phyloP scores from a whole-genome alignment of 73 alveolate species.

The Breviolum minutum region DNA sequence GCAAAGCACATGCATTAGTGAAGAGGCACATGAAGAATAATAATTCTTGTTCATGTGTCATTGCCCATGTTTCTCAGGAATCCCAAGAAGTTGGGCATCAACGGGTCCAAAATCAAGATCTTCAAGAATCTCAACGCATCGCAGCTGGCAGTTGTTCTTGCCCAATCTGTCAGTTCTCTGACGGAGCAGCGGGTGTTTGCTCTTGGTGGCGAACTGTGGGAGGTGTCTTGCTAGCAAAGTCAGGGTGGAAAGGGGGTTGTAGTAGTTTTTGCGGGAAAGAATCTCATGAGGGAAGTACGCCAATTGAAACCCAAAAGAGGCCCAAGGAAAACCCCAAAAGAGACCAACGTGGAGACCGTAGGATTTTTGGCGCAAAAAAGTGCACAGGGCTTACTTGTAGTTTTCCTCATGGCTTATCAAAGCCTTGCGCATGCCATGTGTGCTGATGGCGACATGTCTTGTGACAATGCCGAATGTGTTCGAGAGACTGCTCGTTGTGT shows the following conservation, averaged over 20 bases:
- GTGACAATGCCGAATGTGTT: background rate
- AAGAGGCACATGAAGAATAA: too few species aligned
- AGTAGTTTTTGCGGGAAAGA: too few species aligned
- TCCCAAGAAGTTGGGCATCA: background rate
- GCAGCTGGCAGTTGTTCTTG: background rate
- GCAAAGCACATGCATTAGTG: too few species aligned
- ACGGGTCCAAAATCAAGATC: background rate
- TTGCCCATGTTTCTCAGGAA: background rate
- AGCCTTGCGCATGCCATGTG: background rate
- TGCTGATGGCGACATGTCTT: background rate
- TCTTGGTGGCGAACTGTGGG: slow-evolving; percentile 35
- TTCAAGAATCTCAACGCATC: background rate
- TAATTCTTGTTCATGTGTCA: background rate
- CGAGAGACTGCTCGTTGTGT: background rate
- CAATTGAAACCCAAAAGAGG: too few species aligned
- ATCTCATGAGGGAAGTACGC: too few species aligned
- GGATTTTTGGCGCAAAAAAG: too few species aligned
- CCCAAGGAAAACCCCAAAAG: too few species aligned
- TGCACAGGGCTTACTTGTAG: too few species aligned
- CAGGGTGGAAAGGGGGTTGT: background rate
- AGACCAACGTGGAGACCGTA: too few species aligned
- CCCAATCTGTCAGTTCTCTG: background rate
- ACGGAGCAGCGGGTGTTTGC: background rate
- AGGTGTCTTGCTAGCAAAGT: background rate
- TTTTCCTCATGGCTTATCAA: too few species aligned